These are phyloP conservation scores for Pilatotrama ljubarskyi DNA, from an alignment of 768 basidiomycete genomes.

Conservation along the genomic window DNA sequence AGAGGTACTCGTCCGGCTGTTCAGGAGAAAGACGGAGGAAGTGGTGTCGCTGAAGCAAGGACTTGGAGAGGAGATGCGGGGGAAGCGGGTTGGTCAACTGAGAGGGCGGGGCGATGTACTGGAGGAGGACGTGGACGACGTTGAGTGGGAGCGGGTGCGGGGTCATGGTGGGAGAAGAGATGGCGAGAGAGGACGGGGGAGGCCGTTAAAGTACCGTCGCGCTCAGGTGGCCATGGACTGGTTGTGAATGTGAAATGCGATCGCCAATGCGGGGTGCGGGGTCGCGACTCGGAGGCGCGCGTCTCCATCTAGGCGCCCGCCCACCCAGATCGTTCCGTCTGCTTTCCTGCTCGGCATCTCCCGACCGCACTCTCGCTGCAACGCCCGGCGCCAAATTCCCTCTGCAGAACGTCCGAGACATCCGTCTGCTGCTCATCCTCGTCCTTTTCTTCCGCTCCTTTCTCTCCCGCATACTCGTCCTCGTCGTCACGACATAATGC, in stretches of 20 bases:
- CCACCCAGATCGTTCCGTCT: neutral
- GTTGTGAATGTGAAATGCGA: neutral
- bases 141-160: conserved; percentile 39
- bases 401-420: conserved; percentile 14
- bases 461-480: neutral
- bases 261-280: conserved; percentile 3
- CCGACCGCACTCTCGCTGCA: neutral
- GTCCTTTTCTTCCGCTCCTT: conserved; percentile 9
- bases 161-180: conserved; percentile 32
- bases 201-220: conserved; percentile 3
- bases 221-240: conserved; percentile 7
- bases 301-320: conserved; percentile 5
- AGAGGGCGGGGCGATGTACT: conserved; percentile 56
- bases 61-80: conserved; percentile 56
- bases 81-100: conserved; percentile 54
- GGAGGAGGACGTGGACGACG: conserved; percentile 49
- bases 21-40: conserved; percentile 58
- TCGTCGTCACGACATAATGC: conserved; percentile 6
- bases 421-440: neutral
- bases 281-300: conserved; percentile 4
- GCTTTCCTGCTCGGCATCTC: conserved; percentile 4
- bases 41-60: conserved; percentile 63
- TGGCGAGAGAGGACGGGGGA: conserved; percentile 7
- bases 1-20: conserved; percentile 56
- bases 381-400: neutral